Evolutionary conservation across 768 basidiomycete genomes (phyloP).

Genomic region (Hypholoma fasciculare): DNA sequence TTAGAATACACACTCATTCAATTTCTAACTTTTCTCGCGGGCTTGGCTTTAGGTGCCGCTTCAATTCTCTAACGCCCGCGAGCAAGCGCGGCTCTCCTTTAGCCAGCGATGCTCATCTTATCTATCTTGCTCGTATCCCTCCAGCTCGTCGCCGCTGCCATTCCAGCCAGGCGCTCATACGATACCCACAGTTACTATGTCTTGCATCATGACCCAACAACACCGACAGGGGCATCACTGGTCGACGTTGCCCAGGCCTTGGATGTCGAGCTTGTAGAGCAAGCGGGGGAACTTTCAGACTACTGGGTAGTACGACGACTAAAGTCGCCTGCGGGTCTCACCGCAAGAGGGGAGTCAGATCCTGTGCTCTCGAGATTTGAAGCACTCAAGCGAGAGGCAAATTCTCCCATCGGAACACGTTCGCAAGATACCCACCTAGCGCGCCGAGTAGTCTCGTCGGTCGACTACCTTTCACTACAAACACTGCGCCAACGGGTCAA

Average conservation of each 20-base stretch:
- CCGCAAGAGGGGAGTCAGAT: constrained; percentile 38
- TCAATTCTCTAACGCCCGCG: constrained; percentile 18
- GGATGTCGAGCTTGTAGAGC: constrained; percentile 85
- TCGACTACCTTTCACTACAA: constrained; percentile 64
- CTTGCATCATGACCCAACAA: constrained; percentile 58
- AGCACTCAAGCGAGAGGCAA: constrained; percentile 37
- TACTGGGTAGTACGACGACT: constrained; percentile 80
- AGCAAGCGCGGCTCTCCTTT: constrained; percentile 1
- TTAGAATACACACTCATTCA: neutral
- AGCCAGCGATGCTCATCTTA: constrained; percentile 19
- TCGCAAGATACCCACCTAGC: constrained; percentile 41
- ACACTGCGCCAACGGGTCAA: constrained; percentile 66
- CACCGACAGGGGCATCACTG: constrained; percentile 46
- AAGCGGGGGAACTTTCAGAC: constrained; percentile 76
- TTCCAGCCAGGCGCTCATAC: constrained; percentile 55
- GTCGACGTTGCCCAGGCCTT: constrained; percentile 59
- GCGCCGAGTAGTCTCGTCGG: constrained; percentile 49
- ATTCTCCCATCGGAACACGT: constrained; percentile 35
- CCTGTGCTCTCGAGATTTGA: constrained; percentile 51
- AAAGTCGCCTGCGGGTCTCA: constrained; percentile 32
- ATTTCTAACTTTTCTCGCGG: neutral
- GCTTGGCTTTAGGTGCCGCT: neutral
- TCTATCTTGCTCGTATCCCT: constrained; percentile 19
- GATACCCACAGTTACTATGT: constrained; percentile 82
- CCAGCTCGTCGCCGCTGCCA: constrained; percentile 24